Percentiles rank a stretch among this genome's conserved stretches.
phyloP scores from a whole-genome alignment of 1,139 yeast species.

The Ogataea hybrid region DNA sequence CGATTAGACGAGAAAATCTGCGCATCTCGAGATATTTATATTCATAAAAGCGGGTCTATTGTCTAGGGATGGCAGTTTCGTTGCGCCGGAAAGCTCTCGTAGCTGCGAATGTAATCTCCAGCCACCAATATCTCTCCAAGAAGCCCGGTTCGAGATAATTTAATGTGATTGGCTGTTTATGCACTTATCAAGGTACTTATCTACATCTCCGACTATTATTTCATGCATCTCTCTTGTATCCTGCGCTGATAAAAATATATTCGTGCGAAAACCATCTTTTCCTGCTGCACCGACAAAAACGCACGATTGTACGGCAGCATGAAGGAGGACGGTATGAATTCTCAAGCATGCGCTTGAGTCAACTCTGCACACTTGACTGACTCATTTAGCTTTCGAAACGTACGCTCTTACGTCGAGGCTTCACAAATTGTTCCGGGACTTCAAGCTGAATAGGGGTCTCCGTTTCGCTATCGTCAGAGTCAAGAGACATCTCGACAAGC shows the following conservation, averaged over 20 bases:
- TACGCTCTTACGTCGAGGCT: constrained; percentile 30
- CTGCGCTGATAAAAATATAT: not conserved
- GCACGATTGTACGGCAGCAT: not conserved
- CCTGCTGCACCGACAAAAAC: not conserved
- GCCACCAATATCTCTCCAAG: constrained; percentile 1
- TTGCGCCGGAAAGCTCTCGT: not conserved
- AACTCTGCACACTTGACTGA: not conserved
- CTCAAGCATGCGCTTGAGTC: constrained; percentile 1
- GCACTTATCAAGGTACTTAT: constrained; percentile 5
- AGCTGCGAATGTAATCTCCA: not conserved
- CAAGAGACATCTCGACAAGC: constrained; percentile 25
- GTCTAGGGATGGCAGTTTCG: not conserved
- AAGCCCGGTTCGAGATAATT: not conserved
- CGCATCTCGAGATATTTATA: constrained; percentile 7
- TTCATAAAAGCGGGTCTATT: not conserved
- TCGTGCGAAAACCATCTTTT: not conserved
- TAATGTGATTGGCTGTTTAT: constrained; percentile 3
- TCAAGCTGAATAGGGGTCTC: constrained; percentile 16
- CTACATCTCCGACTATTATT: constrained; percentile 2
- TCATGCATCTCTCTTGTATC: not conserved
- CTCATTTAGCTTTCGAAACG: constrained; percentile 23
- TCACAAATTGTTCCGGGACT: constrained; percentile 24
- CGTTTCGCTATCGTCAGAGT: constrained; percentile 15
- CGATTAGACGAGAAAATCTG: constrained; percentile 1
- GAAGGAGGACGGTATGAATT: not conserved